These are phyloP conservation scores for Blastobotrys mokoenaii DNA, from an alignment of 805 yeast species.

Conservation along the genomic window DNA sequence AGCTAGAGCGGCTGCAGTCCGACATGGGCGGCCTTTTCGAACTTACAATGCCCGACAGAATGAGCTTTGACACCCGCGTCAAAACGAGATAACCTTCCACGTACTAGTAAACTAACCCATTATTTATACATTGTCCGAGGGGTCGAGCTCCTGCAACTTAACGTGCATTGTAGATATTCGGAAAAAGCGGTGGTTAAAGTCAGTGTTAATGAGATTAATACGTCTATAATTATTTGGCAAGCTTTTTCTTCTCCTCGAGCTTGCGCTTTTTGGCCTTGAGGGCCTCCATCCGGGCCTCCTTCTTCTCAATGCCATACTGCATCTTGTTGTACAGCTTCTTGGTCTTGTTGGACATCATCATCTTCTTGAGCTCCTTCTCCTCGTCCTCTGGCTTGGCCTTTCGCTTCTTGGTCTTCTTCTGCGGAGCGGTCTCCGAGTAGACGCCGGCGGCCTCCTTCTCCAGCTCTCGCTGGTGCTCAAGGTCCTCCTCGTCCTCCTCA, in stretches of 20 bases:
- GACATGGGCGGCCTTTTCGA: conserved; percentile 62
- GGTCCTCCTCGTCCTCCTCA: conserved; percentile 45
- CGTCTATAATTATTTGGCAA: too few relatives aligned
- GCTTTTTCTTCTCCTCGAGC: conserved; percentile 22
- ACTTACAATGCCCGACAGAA: conserved; percentile 68
- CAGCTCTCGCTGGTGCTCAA: conserved; percentile 69
- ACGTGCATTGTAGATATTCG: too few relatives aligned
- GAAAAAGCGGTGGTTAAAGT: too few relatives aligned
- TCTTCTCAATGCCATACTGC: conserved; percentile 83
- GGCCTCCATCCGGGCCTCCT: conserved; percentile 67
- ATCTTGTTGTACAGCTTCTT: conserved; percentile 88
- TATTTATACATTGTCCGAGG: too few relatives aligned
- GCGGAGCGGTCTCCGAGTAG: conserved; percentile 44
- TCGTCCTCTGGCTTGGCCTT: conserved; percentile 45
- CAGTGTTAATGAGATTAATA: too few relatives aligned
- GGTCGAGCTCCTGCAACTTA: too few relatives aligned
- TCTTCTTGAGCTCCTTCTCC: conserved; percentile 86
- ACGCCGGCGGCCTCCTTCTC: conserved; percentile 89
- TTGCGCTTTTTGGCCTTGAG: conserved; percentile 55
- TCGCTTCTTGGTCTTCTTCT: conserved; percentile 32
- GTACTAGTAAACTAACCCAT: too few relatives aligned
- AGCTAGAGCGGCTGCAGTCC: conserved; percentile 51
- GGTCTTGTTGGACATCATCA: conserved; percentile 97
- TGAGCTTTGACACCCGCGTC: conserved; percentile 74
- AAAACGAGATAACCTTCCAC: too few relatives aligned